Percentiles rank a stretch among this genome's conserved stretches.
These are phyloP conservation scores for Saururus chinensis DNA, from an alignment of 164 flowering plant genomes.

Conservation along the genomic window DNA sequence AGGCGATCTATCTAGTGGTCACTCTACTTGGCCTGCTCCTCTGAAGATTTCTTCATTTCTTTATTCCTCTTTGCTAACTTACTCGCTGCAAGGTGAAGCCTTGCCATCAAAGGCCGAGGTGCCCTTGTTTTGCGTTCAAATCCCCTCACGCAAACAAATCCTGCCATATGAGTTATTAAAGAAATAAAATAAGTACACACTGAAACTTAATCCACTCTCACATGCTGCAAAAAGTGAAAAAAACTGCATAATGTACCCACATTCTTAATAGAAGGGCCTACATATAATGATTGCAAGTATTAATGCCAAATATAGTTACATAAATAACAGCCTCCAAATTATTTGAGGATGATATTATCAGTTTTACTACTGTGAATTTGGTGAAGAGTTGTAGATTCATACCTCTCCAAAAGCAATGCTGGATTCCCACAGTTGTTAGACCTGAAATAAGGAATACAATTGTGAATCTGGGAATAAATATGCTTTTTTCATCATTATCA, in stretches of 20 bases:
- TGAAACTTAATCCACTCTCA: neutral
- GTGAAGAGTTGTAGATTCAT: constrained; percentile 5
- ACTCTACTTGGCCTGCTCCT: constrained; percentile 5
- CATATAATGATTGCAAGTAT: no score
- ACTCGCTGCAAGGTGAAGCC: constrained; percentile 70
- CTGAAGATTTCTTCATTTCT: constrained; percentile 6
- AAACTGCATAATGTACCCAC: no score
- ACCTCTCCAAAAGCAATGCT: constrained; percentile 58
- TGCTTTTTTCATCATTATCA: neutral
- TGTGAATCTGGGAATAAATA: neutral
- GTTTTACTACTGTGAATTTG: neutral
- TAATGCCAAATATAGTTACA: no score
- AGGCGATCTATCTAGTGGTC: neutral
- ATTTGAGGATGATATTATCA: neutral
- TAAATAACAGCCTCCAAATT: neutral
- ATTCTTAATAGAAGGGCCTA: no score
- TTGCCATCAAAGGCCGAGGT: constrained; percentile 62
- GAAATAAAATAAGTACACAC: neutral
- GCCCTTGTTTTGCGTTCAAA: constrained; percentile 65
- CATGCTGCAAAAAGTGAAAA: neutral
- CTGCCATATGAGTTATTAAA: constrained; percentile 27
- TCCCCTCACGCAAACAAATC: constrained; percentile 91
- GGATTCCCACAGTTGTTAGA: constrained; percentile 27
- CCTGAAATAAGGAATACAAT: constrained; percentile 14
- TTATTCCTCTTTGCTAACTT: constrained; percentile 25